Evolutionary conservation across 208 protist genomes (phyloP), one percentile per base, ranked within the genome.

Genomic region (Porcisia deanei): DNA sequence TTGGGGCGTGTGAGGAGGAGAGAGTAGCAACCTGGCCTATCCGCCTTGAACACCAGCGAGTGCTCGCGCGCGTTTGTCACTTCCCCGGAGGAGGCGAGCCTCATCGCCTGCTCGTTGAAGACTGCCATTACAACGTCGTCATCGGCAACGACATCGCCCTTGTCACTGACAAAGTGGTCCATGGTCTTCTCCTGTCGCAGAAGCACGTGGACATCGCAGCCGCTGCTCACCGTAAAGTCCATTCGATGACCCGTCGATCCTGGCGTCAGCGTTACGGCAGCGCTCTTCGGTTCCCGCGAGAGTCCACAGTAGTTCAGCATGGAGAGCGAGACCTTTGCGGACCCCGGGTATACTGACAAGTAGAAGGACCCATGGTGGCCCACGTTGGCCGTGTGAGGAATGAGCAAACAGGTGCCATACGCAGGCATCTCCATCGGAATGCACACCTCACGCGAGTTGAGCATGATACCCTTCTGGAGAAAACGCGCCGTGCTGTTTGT

Each of bases 391-490:
- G 87, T 94, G 85, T 95, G 94, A 34, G 93, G 93, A 34, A 97
- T 80, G 53, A 97, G 80, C 55, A 89, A 89, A 73, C 89, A 97
- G 34, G 83, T 90, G 22, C 82, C 74, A 73, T 60, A 91, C 18
- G 91, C 69, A 0, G 93, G 93, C 22, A 95, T 53, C 76, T 92
- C 84, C 86, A 95, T 90, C 69, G 91, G 34, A 22, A 73, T 85
- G 71, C 91, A 97, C 64, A 97, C 83, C 82, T 97, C 91, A 63
- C 93, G 88, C 16, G 93, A 88, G 77, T 97, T 90, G 25, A 97
- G 84, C 89, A 97, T 92, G 72, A 97, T 87, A 49, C 93, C 90
- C 77, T 91, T 95, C 64, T 97, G 89, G 37, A 97, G 67, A 77
- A 95, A 97, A 7, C 73, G 55, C 61, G 92, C 86, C 43, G 93